Conservation (phyloP, 2,329 filamentous ascomycete species). For the Apiospora malaysiana region DNA sequence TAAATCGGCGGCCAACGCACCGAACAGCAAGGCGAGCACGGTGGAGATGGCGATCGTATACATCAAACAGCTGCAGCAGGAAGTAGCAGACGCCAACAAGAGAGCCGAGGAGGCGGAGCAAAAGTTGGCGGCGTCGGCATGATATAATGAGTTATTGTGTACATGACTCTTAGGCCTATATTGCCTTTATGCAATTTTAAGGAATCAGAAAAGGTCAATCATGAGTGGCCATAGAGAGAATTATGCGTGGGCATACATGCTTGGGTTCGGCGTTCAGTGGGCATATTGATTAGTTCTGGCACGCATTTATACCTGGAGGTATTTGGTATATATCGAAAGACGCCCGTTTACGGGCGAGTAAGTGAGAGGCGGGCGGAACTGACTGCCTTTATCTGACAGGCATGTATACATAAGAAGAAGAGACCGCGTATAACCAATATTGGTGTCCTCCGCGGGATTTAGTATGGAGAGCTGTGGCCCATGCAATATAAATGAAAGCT, state of each 20-base stretch:
- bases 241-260: not conserved
- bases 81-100: conserved; percentile 69
- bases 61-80: conserved; percentile 82
- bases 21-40: conserved; percentile 92
- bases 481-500: no score
- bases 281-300: no score
- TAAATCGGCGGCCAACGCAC: conserved; percentile 52
- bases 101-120: conserved; percentile 71
- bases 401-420: no score
- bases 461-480: no score
- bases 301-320: no score
- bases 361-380: no score
- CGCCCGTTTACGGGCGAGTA: no score
- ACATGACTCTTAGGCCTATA: not conserved
- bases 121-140: conserved; percentile 41
- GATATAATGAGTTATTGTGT: not conserved
- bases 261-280: not conserved
- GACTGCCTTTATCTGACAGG: no score
- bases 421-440: no score
- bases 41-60: conserved; percentile 98
- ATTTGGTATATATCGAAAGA: no score
- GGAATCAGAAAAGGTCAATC: not conserved
- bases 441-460: no score
- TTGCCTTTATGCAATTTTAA: not conserved
- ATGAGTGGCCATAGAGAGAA: not conserved